These are phyloP conservation scores for Chaetomium olivaceum DNA, from an alignment of 2,329 filamentous ascomycete species.

Conservation along the genomic window DNA sequence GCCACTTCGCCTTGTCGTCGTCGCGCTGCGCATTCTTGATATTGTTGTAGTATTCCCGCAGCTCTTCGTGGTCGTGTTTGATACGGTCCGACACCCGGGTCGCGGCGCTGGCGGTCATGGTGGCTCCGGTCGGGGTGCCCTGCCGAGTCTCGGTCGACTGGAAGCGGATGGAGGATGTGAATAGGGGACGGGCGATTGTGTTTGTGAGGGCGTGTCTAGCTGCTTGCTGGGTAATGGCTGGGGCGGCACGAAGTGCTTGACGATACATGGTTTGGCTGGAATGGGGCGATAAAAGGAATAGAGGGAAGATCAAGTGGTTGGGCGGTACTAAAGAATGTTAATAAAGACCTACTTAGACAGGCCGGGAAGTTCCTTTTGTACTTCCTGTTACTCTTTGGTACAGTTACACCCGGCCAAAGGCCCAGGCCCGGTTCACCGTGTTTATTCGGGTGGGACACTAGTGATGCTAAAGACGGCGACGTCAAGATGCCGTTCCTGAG, in stretches of 20 bases:
- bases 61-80: conserved; percentile 40
- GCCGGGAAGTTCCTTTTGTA: not conserved
- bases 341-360: not conserved
- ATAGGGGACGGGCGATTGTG: not conserved
- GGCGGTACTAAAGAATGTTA: not conserved
- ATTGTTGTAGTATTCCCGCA: conserved; percentile 43
- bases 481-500: not conserved
- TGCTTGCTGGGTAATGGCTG: not conserved
- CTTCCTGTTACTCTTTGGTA: not conserved
- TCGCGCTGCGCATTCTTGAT: conserved; percentile 41
- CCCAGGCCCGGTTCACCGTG: not conserved
- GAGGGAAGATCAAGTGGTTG: not conserved
- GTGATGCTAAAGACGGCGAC: not conserved
- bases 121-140: not conserved
- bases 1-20: conserved; percentile 44
- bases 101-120: conserved; percentile 10
- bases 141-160: conserved; percentile 10
- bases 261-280: conserved; percentile 15
- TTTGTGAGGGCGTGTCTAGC: conserved; percentile 1
- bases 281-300: not conserved
- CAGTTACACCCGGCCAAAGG: not conserved
- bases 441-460: not conserved
- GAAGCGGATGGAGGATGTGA: conserved; percentile 7
- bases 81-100: conserved; percentile 38
- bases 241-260: conserved; percentile 2